phyloP scores from a whole-genome alignment of 192 early-diverging fungal species.

The Spizellomyces punctatus region DNA sequence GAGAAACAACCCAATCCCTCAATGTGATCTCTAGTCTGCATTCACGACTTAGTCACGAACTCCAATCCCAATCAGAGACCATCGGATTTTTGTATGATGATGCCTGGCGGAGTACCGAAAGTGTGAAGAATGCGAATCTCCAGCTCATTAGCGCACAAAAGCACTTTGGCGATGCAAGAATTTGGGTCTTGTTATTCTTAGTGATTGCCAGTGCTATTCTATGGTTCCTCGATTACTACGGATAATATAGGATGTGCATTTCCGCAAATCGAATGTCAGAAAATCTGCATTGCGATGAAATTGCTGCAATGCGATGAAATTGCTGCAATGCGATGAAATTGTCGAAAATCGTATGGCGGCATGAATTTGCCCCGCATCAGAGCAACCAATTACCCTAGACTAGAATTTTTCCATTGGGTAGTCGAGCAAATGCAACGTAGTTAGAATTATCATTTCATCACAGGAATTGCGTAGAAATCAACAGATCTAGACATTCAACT shows the following conservation, averaged over 20 bases:
- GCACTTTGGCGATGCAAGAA: constrained; percentile 39
- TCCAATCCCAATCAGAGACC: constrained; percentile 39
- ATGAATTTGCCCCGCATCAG: not conserved
- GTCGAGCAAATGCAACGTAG: too few species aligned
- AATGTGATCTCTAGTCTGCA: constrained; percentile 45
- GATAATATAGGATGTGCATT: not conserved
- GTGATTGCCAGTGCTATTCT: constrained; percentile 37
- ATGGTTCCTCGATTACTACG: constrained; percentile 49
- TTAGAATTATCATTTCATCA: too few species aligned
- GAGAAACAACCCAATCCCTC: constrained; percentile 41
- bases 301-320: too few species aligned
- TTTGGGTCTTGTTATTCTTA: constrained; percentile 48
- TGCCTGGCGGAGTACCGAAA: constrained; percentile 35
- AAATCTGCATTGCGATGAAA: too few species aligned
- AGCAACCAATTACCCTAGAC: not conserved
- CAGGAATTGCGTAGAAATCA: too few species aligned
- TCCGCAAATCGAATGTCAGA: not conserved
- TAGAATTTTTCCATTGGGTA: too few species aligned
- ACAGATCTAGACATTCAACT: too few species aligned
- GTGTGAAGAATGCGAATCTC: constrained; percentile 36
- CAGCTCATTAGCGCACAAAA: constrained; percentile 37
- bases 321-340: too few species aligned
- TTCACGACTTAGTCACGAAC: constrained; percentile 35
- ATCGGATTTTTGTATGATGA: constrained; percentile 49
- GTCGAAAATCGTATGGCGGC: not conserved